phyloP scores from a whole-genome alignment of 306 rosid species.

The Rubus parviflorus region DNA sequence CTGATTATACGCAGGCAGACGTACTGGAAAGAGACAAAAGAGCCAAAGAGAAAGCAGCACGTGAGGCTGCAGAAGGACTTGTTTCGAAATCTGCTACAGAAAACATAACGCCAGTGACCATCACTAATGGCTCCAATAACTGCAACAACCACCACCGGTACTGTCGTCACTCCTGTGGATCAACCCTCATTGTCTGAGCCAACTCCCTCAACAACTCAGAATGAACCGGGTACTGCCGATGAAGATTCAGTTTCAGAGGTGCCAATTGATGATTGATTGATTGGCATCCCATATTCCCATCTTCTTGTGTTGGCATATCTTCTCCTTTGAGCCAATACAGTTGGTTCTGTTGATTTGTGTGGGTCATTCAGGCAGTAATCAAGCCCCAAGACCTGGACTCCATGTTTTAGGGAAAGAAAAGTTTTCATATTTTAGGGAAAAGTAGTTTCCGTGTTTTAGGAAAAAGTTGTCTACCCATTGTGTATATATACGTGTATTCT shows the following conservation, averaged over 20 bases:
- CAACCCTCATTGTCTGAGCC: conserved; percentile 23
- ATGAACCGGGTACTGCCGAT: neutral
- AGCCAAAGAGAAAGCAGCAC: conserved; percentile 86
- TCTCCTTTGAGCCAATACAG: conserved; percentile 8
- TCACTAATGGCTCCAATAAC: conserved; percentile 23
- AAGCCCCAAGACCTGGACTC: too few species aligned
- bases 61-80: conserved; percentile 61
- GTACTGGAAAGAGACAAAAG: conserved; percentile 79
- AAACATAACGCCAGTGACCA: conserved; percentile 15
- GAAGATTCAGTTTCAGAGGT: conserved; percentile 21
- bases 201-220: conserved; percentile 19
- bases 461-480: too few species aligned
- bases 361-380: too few species aligned
- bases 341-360: neutral
- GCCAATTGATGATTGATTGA: conserved; percentile 29
- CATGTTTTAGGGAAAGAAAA: too few species aligned
- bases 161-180: conserved; percentile 16
- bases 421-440: too few species aligned
- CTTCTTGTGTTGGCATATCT: neutral
- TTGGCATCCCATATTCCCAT: neutral
- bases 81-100: conserved; percentile 26
- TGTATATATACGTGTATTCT: too few species aligned
- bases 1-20: conserved; percentile 56
- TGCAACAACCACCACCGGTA: conserved; percentile 24
- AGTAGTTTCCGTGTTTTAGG: too few species aligned